These are phyloP conservation scores for Coemansia sp. DNA, from an alignment of 192 early-diverging fungal species.

Conservation along the genomic window DNA sequence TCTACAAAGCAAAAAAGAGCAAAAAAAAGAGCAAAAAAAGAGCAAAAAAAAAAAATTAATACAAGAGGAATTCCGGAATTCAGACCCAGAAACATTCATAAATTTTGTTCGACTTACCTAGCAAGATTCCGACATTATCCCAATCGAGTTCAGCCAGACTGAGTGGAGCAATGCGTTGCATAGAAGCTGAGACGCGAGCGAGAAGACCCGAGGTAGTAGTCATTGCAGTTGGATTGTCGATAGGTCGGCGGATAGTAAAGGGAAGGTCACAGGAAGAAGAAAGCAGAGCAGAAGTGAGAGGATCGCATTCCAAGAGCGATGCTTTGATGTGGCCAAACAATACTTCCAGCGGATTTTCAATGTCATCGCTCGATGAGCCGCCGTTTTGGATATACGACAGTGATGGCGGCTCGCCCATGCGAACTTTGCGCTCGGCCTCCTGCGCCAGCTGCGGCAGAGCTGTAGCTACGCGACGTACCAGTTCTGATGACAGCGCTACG, in stretches of 20 bases:
- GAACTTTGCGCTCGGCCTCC: conserved; percentile 24
- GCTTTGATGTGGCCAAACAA: conserved; percentile 30
- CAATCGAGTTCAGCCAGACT: conserved; percentile 77
- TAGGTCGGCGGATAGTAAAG: conserved; percentile 41
- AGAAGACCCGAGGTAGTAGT: conserved; percentile 15
- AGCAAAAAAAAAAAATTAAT: conserved; percentile 7
- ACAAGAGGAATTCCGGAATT: conserved; percentile 3
- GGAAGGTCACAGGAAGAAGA: conserved; percentile 24
- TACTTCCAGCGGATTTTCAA: conserved; percentile 25
- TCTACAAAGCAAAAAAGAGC: conserved; percentile 50
- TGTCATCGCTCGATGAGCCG: neutral
- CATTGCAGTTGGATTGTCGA: conserved; percentile 15
- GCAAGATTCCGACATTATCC: conserved; percentile 93
- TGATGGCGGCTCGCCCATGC: conserved; percentile 12
- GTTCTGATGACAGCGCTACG: conserved; percentile 52
- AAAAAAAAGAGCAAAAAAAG: neutral
- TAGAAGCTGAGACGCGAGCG: conserved; percentile 54
- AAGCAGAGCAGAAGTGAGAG: conserved; percentile 10
- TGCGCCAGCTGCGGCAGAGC: conserved; percentile 43
- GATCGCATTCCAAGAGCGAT: conserved; percentile 17
- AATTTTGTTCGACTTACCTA: conserved; percentile 34
- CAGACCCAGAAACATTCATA: neutral
- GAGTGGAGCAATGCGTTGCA: conserved; percentile 86
- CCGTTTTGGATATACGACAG: neutral
- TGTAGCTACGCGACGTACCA: conserved; percentile 46